Evolutionary conservation across 2,329 filamentous ascomycete species (phyloP), one percentile per base, ranked within the genome.

Genomic region (Dothideomycetes sp.): DNA sequence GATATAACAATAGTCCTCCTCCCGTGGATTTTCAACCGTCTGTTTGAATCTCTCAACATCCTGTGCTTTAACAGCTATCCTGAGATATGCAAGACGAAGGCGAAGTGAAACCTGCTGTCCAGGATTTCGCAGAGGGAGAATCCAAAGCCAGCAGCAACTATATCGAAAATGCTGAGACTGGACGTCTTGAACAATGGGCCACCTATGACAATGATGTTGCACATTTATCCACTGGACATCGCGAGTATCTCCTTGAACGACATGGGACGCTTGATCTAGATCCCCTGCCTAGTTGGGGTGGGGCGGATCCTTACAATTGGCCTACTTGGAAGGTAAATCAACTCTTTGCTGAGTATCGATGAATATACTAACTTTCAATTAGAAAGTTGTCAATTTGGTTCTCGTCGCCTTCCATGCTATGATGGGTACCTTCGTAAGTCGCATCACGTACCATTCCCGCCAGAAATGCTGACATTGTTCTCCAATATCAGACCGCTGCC

Each of bases 261-360:
- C 71, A 76, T 62, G 72, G 72, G 34, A 74, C 69, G 1, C 51
- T 74, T 17, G 64, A 73, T 15, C 63, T 76, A 4, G 68, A 74
- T 33, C 73, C 73, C 1, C 53, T 76, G 11, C 73, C 73, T 1
- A 62, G 62, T 22, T 63, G 64, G 49, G 63, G 63, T 24, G 64
- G 67, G 41, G 67, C 65, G 3, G 71, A 76, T 51, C 73, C 72
- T 1, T 73, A 71, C 52, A 76, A 76, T 45, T 76, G 70, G 70
- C 63, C 70, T 2, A 52, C 49, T 18, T 70, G 68, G 64, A 72
- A 70, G 59, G 40, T 43, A 13, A 31, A 33, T 29, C 22, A 25
- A 32, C 27, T 31, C 16, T 4, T 23, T 10, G n/a, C 11, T 1
- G 17, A 6, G 33, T 8, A 12, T 17, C 6, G 12, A 24, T 15